These are phyloP conservation scores for Aurinia saxatilis DNA, from an alignment of 345 rosid species.

Conservation along the genomic window DNA sequence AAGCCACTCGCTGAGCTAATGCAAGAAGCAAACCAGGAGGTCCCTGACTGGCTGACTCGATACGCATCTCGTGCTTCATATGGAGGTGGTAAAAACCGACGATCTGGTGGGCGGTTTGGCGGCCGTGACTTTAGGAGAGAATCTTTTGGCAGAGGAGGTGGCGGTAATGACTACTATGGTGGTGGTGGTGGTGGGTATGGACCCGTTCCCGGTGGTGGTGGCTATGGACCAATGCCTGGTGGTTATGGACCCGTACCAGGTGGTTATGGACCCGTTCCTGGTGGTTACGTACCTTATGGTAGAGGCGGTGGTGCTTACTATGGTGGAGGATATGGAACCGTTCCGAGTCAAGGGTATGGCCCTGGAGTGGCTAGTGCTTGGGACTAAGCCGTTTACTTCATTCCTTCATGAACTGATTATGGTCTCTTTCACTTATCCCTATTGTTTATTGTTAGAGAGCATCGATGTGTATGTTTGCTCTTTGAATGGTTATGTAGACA, in stretches of 20 bases:
- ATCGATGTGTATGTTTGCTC: slow-evolving; percentile 18
- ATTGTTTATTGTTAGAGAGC: slow-evolving; percentile 25
- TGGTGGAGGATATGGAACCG: slow-evolving; percentile 37
- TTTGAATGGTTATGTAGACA: slow-evolving; percentile 25
- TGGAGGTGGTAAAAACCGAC: slow-evolving; percentile 49
- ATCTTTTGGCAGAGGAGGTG: slow-evolving; percentile 42
- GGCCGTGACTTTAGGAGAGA: slow-evolving; percentile 92
- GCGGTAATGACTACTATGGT: slow-evolving; percentile 34
- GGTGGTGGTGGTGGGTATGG: slow-evolving; percentile 67
- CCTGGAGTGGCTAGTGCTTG: slow-evolving; percentile 72
- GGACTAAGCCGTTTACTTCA: slow-evolving; percentile 38
- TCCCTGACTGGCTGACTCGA: slow-evolving; percentile 85
- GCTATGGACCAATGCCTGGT: slow-evolving; percentile 18
- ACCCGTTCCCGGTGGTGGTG: slow-evolving; percentile 28
- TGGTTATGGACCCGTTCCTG: slow-evolving; percentile 30
- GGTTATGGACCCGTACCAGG: slow-evolving; percentile 45
- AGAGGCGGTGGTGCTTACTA: slow-evolving; percentile 61
- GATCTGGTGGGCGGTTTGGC: slow-evolving; percentile 83
- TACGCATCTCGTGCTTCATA: slow-evolving; percentile 64
- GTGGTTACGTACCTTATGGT: slow-evolving; percentile 26
- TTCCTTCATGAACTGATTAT: slow-evolving; percentile 9
- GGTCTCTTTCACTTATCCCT: slow-evolving; percentile 15
- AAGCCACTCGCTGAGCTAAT: slow-evolving; percentile 71
- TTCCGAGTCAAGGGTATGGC: slow-evolving; percentile 37
- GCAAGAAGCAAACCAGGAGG: slow-evolving; percentile 97